These are phyloP conservation scores for Backusella westeae DNA, from an alignment of 192 early-diverging fungal genomes.

Conservation along the genomic window DNA sequence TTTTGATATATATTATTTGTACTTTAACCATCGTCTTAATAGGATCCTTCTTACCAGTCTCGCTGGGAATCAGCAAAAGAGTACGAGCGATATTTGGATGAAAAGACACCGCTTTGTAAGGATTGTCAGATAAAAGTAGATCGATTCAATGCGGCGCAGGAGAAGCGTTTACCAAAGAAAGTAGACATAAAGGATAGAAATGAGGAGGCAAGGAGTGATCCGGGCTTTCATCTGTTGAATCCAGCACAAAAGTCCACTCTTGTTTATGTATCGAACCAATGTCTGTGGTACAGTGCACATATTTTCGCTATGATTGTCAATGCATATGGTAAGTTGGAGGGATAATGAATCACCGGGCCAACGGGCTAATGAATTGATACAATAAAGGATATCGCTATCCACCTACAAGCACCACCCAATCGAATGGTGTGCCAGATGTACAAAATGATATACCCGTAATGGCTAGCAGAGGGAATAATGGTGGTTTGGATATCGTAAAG, in stretches of 20 bases:
- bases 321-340: neutral
- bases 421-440: no score
- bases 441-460: neutral
- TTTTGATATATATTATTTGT: neutral
- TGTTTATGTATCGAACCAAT: neutral
- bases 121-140: neutral
- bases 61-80: neutral
- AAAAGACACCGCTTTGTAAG: neutral
- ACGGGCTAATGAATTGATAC: no score
- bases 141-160: neutral
- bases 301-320: neutral
- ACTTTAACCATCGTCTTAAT: neutral
- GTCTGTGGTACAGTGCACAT: neutral
- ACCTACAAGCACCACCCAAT: neutral
- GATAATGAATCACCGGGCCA: neutral
- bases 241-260: neutral
- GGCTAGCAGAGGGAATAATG: neutral
- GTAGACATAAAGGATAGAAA: neutral
- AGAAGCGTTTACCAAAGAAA: neutral
- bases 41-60: neutral
- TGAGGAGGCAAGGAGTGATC: neutral
- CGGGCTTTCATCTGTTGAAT: neutral
- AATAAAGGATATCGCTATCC: neutral
- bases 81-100: neutral
- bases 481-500: neutral